phyloP scores from a whole-genome alignment of 1,284 basidiomycete species.

The Microbotryum violaceum region DNA sequence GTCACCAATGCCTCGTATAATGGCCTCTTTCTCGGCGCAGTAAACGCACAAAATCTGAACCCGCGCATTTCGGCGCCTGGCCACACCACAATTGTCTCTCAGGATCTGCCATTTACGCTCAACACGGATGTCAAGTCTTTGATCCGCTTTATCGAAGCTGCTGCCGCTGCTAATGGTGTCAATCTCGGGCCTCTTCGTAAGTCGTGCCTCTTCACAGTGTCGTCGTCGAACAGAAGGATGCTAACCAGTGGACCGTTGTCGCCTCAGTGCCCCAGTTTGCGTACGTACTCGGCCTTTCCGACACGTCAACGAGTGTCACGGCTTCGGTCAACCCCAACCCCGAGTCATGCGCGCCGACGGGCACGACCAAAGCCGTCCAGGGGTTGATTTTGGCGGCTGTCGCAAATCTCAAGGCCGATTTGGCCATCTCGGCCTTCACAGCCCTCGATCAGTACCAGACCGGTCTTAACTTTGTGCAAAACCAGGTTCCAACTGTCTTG shows the following conservation, averaged over 20 bases:
- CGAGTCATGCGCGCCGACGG: conserved; percentile 44
- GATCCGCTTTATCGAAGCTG: conserved; percentile 52
- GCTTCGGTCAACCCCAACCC: conserved; percentile 37
- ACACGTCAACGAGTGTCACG: conserved; percentile 32
- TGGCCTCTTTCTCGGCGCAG: conserved; percentile 38
- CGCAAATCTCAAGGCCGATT: conserved; percentile 53
- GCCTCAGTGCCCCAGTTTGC: conserved; percentile 34
- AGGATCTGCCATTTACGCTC: conserved; percentile 55
- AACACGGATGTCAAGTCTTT: conserved; percentile 58
- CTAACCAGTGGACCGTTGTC: not conserved
- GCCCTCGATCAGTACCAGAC: conserved; percentile 45
- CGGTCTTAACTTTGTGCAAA: conserved; percentile 57
- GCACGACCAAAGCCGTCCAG: conserved; percentile 46
- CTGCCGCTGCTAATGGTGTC: conserved; percentile 53
- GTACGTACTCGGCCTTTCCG: conserved; percentile 34
- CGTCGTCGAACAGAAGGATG: conserved; percentile 41
- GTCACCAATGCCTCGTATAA: conserved; percentile 51
- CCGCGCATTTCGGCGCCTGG: conserved; percentile 55
- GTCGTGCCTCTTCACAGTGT: conserved; percentile 47
- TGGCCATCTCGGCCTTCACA: conserved; percentile 41
- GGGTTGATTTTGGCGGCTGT: conserved; percentile 58
- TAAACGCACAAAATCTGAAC: conserved; percentile 44
- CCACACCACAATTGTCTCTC: conserved; percentile 56
- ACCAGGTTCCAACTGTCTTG: conserved; percentile 55
- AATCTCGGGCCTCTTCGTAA: conserved; percentile 57